These are phyloP conservation scores for Rhynchosporium graminicola DNA, from an alignment of 2,329 filamentous ascomycete species.

Conservation along the genomic window DNA sequence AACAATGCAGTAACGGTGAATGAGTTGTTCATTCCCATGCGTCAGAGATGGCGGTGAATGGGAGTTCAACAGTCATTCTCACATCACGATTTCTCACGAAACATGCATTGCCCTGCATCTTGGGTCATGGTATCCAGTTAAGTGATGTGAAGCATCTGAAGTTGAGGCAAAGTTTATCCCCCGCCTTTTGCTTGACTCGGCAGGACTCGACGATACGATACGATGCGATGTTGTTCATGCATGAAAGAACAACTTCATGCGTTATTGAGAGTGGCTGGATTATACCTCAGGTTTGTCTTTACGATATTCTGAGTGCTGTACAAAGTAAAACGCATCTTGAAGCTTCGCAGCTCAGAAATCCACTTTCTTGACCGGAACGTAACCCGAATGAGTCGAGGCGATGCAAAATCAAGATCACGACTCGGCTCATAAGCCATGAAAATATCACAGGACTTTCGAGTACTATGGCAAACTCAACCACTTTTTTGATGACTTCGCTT, in stretches of 20 bases:
- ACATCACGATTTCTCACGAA: constrained; percentile 17
- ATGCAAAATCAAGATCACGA: too few relatives aligned
- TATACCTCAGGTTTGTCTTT: neutral
- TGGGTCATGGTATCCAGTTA: constrained; percentile 11
- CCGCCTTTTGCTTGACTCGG: constrained; percentile 4
- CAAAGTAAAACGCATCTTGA: neutral
- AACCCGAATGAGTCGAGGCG: neutral
- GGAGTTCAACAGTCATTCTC: constrained; percentile 18
- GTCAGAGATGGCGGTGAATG: constrained; percentile 21
- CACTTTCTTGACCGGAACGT: constrained; percentile 5
- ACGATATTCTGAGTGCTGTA: neutral
- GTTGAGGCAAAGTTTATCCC: constrained; percentile 2
- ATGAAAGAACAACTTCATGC: constrained; percentile 6
- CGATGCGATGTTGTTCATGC: constrained; percentile 7
- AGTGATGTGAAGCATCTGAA: constrained; percentile 14
- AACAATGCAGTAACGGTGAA: constrained; percentile 1
- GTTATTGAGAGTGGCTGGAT: neutral
- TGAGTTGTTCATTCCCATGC: constrained; percentile 22
- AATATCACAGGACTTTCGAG: too few relatives aligned
- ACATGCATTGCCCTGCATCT: constrained; percentile 16
- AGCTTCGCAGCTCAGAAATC: constrained; percentile 1
- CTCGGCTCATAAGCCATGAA: too few relatives aligned
- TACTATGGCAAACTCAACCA: too few relatives aligned
- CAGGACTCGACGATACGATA: neutral
- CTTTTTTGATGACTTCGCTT: too few relatives aligned